These are phyloP conservation scores for Pyropia haitanensis DNA, from an alignment of 23 red algal species.

Conservation along the genomic window DNA sequence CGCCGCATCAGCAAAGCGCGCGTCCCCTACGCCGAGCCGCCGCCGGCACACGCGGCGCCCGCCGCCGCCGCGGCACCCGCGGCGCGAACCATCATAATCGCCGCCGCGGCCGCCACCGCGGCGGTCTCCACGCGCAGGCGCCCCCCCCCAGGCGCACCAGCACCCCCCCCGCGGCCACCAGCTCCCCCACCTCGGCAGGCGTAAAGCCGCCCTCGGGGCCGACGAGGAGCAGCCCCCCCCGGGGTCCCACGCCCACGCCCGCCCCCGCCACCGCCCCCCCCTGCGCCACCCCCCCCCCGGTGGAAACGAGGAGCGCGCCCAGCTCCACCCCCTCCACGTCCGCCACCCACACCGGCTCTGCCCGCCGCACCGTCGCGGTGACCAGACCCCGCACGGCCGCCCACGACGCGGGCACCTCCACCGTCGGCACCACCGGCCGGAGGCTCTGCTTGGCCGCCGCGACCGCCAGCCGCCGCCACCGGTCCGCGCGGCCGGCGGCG, in stretches of 20 bases:
- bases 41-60: too few species aligned
- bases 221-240: constrained; percentile 12
- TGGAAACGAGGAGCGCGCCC: neutral
- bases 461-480: constrained; percentile 51
- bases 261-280: neutral
- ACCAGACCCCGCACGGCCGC: neutral
- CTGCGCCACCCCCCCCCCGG: constrained; percentile 9
- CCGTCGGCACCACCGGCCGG: constrained; percentile 12
- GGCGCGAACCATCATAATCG: neutral
- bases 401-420: neutral
- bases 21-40: too few species aligned
- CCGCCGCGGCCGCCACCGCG: constrained; percentile 32
- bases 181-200: constrained; percentile 18
- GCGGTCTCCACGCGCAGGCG: constrained; percentile 81
- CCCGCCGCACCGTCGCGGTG: neutral
- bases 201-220: constrained; percentile 91
- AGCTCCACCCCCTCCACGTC: too few species aligned
- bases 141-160: constrained; percentile 22
- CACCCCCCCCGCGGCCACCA: constrained; percentile 26
- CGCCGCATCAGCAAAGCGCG: too few species aligned
- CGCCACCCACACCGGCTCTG: too few species aligned
- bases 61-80: too few species aligned
- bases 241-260: neutral
- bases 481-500: neutral
- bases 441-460: constrained; percentile 81